Conservation (phyloP, 179 eudicot genomes). For the Amaranthus tricolor region DNA sequence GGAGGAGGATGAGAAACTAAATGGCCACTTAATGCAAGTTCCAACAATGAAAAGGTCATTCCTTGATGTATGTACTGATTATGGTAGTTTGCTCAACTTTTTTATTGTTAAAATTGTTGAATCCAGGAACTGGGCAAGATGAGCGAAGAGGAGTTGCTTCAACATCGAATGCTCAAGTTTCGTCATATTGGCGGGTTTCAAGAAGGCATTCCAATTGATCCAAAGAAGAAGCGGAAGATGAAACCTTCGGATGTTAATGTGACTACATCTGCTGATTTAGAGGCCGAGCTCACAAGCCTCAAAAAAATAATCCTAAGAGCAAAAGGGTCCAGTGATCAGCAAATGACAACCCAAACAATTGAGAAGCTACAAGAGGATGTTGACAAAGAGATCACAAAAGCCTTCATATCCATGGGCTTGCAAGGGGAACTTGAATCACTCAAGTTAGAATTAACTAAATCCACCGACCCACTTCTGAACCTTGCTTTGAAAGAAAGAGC, state of each 20-base stretch:
- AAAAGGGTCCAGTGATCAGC: conserved; percentile 24
- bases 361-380: conserved; percentile 36
- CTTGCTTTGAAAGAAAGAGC: conserved; percentile 30
- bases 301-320: conserved; percentile 34
- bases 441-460: conserved; percentile 26
- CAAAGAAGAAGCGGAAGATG: conserved; percentile 32
- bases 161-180: conserved; percentile 36
- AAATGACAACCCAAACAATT: conserved; percentile 12
- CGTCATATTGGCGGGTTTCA: conserved; percentile 33
- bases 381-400: conserved; percentile 31
- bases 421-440: conserved; percentile 28
- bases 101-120: background rate
- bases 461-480: conserved; percentile 25
- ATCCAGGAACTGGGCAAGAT: conserved; percentile 32
- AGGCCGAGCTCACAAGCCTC: conserved; percentile 27
- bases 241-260: conserved; percentile 27
- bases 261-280: conserved; percentile 23
- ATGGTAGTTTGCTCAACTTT: background rate
- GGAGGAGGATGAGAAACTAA: background rate
- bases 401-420: conserved; percentile 39
- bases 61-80: background rate
- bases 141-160: conserved; percentile 30
- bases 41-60: too few species aligned
- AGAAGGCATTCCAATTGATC: conserved; percentile 29
- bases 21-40: background rate